Percentiles rank a stretch among this genome's conserved stretches.
Evolutionary conservation across 495 filamentous ascomycete genomes (phyloP).

Genomic region (Hamigera avellanea): DNA sequence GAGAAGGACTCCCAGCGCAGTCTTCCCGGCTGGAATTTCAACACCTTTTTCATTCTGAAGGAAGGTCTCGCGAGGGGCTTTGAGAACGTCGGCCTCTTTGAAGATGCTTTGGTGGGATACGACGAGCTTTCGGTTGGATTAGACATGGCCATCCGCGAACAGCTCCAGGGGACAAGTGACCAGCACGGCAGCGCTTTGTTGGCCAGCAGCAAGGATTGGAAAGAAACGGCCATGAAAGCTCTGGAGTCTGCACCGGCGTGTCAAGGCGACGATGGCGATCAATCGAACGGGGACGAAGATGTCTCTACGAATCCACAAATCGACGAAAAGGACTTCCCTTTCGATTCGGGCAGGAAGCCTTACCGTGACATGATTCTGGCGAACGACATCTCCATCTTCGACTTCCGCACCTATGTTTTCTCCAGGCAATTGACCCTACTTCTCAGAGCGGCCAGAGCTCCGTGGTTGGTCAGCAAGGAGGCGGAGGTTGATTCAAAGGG

Average conservation of each 20-base stretch:
- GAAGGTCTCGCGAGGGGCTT: constrained; percentile 89
- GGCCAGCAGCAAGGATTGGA: constrained; percentile 58
- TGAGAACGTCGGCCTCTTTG: constrained; percentile 90
- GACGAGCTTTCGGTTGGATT: constrained; percentile 84
- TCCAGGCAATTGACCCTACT: constrained; percentile 76
- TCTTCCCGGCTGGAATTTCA: constrained; percentile 97
- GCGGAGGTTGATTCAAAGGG: constrained; percentile 6
- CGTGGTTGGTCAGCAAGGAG: constrained; percentile 17
- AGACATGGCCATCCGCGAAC: constrained; percentile 69
- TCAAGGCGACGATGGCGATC: constrained; percentile 5
- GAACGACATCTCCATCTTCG: constrained; percentile 95
- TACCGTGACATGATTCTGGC: constrained; percentile 88
- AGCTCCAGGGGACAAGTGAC: constrained; percentile 41
- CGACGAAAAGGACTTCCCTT: constrained; percentile 34
- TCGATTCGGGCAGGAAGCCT: constrained; percentile 63
- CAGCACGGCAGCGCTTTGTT: constrained; percentile 57
- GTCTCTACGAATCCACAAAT: constrained; percentile 19
- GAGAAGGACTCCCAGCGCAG: constrained; percentile 83
- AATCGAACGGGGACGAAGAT: not conserved
- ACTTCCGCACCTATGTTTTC: constrained; percentile 92
- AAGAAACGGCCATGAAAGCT: constrained; percentile 42
- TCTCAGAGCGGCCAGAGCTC: constrained; percentile 66
- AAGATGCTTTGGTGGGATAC: constrained; percentile 86
- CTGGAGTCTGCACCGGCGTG: constrained; percentile 9
- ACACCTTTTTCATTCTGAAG: constrained; percentile 95